These are phyloP conservation scores for Fusarium stilboides DNA, from an alignment of 2,329 filamentous ascomycete species.

Conservation along the genomic window DNA sequence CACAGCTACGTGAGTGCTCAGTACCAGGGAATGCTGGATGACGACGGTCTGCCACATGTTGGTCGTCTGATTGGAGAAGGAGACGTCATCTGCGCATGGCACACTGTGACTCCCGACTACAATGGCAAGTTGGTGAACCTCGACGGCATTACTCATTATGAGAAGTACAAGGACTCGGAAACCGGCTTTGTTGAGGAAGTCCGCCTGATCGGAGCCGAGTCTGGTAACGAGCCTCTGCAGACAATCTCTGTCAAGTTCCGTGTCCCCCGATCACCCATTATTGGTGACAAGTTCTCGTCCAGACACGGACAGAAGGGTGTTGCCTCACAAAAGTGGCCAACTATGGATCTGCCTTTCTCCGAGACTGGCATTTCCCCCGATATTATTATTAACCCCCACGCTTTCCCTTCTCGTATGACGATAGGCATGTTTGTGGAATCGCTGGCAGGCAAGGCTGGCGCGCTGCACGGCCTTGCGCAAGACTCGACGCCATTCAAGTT, in stretches of 20 bases:
- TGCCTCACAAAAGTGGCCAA: conserved; percentile 94
- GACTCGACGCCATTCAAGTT: conserved; percentile 97
- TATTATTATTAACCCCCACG: conserved; percentile 99
- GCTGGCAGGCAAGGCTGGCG: conserved; percentile 93
- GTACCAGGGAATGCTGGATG: conserved; percentile 81
- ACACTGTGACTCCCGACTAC: conserved; percentile 87
- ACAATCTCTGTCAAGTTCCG: conserved; percentile 94
- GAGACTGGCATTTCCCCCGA: conserved; percentile 98
- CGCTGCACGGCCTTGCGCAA: conserved; percentile 94
- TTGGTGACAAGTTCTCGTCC: conserved; percentile 99
- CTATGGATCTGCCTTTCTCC: conserved; percentile 94
- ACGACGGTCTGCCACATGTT: conserved; percentile 87
- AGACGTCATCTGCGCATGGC: conserved; percentile 89
- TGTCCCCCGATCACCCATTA: conserved; percentile 89
- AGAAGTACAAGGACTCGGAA: conserved; percentile 96
- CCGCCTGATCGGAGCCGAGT: conserved; percentile 88
- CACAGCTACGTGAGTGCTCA: conserved; percentile 79
- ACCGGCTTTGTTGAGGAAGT: conserved; percentile 93
- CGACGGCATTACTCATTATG: conserved; percentile 87
- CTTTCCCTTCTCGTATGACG: conserved; percentile 99
- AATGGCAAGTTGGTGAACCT: conserved; percentile 85
- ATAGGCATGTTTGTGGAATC: conserved; percentile 99
- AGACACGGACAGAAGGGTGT: conserved; percentile 99
- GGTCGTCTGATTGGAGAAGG: conserved; percentile 85
- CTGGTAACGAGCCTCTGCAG: conserved; percentile 86